Evolutionary conservation across 192 early-diverging fungal genomes (phyloP), one percentile per base, ranked within the genome.

Genomic region (Backusella psychrophila): DNA sequence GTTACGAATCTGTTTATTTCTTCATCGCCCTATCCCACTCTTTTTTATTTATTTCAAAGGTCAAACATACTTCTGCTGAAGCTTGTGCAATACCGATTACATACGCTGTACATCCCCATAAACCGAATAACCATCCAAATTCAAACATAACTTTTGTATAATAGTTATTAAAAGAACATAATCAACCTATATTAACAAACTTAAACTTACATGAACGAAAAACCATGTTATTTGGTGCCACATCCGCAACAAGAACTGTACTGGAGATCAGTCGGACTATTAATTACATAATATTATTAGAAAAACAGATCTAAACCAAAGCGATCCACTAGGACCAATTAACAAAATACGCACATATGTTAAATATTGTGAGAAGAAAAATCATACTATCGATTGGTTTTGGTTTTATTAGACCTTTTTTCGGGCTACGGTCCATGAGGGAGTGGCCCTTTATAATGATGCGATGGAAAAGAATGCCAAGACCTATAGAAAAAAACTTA

Each of bases 351-450:
- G 11, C 68, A 75, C 15, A 0, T 3, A 49, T 49, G 17, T 49
- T 49, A 49, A 19, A 49, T 6, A 49, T 3, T 49, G 46, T 49
- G 14, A 79, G 38, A 33, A 74, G 41, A 0, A 73, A 35, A 15
- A 79, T 15, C 19, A 79, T 36, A 38, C 78, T 70, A 36, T 79
- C 78, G 5, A 79, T 74, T 46, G 78, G 78, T 6, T 79, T 79
- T 7, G 78, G 78, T n/a, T 73, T 72, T 33, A 79, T 42, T 31
- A 73, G 38, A 9, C 78, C 78, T 38, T 49, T 72, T 11, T 42
- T 36, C 0, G 46, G 33, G 15, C 72, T 66, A 4, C 17, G 31
- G 0, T 69, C 68, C 42, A 75, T 41, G 4, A 79, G 21, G 4
- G 38, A 33, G 41, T 79, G 78, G 3, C 78, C 78, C 66, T 79